Conservation (phyloP, 2,329 filamentous ascomycete species). For the Colletotrichum somersetense region DNA sequence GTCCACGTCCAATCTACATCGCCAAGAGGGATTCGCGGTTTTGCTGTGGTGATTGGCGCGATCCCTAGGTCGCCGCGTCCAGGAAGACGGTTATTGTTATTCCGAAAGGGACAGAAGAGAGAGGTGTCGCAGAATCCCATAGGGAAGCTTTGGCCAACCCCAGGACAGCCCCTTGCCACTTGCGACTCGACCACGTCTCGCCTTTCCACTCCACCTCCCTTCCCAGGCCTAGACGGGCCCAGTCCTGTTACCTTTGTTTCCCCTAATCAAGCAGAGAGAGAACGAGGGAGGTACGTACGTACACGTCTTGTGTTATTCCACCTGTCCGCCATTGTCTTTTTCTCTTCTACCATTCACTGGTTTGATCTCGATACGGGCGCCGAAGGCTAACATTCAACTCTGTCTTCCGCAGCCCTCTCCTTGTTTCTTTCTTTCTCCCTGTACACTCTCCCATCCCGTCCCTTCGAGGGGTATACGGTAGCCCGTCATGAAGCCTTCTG, state of each 20-base stretch:
- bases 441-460: slow-evolving; percentile 12
- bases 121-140: slow-evolving; percentile 3
- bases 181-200: slow-evolving; percentile 42
- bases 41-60: slow-evolving; percentile 5
- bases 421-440: not conserved
- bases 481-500: slow-evolving; percentile 63
- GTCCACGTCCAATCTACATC: slow-evolving; percentile 8
- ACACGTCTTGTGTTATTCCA: slow-evolving; percentile 6
- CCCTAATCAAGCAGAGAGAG: slow-evolving; percentile 16
- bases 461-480: slow-evolving; percentile 37
- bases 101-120: not conserved
- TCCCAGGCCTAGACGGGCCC: slow-evolving; percentile 27
- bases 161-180: slow-evolving; percentile 38
- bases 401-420: slow-evolving; percentile 15
- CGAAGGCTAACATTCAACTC: slow-evolving; percentile 25
- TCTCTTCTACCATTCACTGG: not conserved
- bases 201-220: slow-evolving; percentile 19
- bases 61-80: not conserved
- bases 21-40: slow-evolving; percentile 22
- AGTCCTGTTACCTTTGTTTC: slow-evolving; percentile 32
- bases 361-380: slow-evolving; percentile 10
- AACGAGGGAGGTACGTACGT: slow-evolving; percentile 18
- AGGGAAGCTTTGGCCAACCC: slow-evolving; percentile 40
- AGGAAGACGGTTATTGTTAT: not conserved
- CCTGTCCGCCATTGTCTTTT: not conserved